These are phyloP conservation scores for Diplodia seriata DNA, from an alignment of 2,329 filamentous ascomycete genomes.

Conservation along the genomic window DNA sequence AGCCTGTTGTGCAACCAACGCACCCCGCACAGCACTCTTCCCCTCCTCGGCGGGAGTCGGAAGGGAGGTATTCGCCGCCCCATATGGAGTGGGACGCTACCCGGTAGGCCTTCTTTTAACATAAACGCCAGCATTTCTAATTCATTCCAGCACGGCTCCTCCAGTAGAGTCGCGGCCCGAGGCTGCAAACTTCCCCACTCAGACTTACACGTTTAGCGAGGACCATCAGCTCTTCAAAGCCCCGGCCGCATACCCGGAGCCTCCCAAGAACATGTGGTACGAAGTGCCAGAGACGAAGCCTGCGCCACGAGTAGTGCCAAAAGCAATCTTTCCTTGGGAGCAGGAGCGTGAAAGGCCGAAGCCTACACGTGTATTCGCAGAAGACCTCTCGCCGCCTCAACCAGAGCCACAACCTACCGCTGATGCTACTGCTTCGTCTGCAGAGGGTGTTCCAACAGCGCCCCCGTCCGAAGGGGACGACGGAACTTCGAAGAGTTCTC, in stretches of 20 bases:
- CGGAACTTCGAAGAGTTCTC: conserved; percentile 33
- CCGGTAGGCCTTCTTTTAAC: conserved; percentile 52
- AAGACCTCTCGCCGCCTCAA: conserved; percentile 54
- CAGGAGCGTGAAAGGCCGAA: conserved; percentile 66
- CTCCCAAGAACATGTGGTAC: conserved; percentile 88
- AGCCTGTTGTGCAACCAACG: conserved; percentile 53
- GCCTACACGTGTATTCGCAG: conserved; percentile 70
- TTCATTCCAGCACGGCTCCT: conserved; percentile 51
- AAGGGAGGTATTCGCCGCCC: conserved; percentile 64
- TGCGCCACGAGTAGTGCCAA: conserved; percentile 65
- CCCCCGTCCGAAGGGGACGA: background rate
- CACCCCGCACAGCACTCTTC: conserved; percentile 48
- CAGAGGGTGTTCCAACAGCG: background rate
- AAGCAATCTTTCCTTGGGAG: conserved; percentile 93
- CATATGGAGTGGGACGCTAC: conserved; percentile 68
- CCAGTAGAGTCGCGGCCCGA: conserved; percentile 77
- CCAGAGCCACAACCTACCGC: conserved; percentile 41
- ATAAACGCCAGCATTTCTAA: conserved; percentile 32
- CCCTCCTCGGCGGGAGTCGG: conserved; percentile 54
- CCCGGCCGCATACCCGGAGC: conserved; percentile 78
- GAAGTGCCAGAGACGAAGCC: conserved; percentile 70
- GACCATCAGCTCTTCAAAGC: conserved; percentile 78
- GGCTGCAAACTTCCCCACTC: conserved; percentile 79
- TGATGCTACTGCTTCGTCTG: conserved; percentile 30
- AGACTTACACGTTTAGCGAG: conserved; percentile 82